Conservation (phyloP, 176 grass and related monocot genomes). For the Aechmea fasciata region DNA sequence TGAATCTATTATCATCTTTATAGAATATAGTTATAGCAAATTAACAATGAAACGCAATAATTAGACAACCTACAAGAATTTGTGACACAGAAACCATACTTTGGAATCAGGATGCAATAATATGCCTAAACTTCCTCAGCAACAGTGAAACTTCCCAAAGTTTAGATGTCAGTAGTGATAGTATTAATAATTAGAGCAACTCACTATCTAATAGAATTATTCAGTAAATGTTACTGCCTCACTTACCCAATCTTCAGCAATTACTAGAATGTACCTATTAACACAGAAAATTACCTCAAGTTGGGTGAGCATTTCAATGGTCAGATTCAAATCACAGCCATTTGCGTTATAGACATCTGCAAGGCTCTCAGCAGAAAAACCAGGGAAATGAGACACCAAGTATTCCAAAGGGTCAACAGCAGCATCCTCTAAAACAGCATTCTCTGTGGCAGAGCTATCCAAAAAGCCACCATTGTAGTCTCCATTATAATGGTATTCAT, state of each 20-base stretch:
- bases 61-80: too few species aligned
- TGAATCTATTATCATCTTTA: too few species aligned
- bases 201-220: neutral
- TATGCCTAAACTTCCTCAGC: too few species aligned
- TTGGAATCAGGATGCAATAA: too few species aligned
- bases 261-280: neutral
- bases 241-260: too few species aligned
- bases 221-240: too few species aligned
- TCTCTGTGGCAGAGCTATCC: conserved; percentile 38
- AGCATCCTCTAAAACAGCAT: conserved; percentile 39
- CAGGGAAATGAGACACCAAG: conserved; percentile 72
- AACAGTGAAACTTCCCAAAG: too few species aligned
- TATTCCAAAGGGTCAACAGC: conserved; percentile 55
- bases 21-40: too few species aligned
- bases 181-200: too few species aligned
- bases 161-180: too few species aligned
- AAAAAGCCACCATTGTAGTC: conserved; percentile 38
- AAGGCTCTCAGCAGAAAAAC: conserved; percentile 81
- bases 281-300: conserved; percentile 63
- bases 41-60: too few species aligned
- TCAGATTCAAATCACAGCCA: conserved; percentile 74
- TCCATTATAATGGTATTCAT: conserved; percentile 39
- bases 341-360: conserved; percentile 79
- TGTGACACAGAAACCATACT: too few species aligned
- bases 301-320: conserved; percentile 73